Conservation (phyloP, 139 green algal genomes). For the Auxenochlorella pyrenoidosa region DNA sequence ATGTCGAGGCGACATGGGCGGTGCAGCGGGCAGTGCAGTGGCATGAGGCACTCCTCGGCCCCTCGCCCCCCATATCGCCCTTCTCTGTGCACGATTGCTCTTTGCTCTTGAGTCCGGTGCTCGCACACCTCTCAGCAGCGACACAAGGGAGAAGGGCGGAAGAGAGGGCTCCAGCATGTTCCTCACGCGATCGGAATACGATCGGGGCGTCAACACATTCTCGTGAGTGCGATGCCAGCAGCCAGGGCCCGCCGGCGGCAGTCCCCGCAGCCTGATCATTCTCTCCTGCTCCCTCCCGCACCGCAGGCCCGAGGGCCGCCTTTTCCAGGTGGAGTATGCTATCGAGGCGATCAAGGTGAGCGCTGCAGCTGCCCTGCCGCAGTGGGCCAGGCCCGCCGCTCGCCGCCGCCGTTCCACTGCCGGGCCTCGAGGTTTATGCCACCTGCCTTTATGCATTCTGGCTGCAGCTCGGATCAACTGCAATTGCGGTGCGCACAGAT, state of each 20-base stretch:
- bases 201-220: slow-evolving; percentile 98
- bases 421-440: not conserved
- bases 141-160: too few relatives aligned
- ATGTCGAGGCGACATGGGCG: too few relatives aligned
- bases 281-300: too few relatives aligned
- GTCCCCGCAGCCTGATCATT: not conserved
- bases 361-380: not conserved
- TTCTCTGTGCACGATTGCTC: too few relatives aligned
- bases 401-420: not conserved
- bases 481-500: slow-evolving; percentile 91
- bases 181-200: slow-evolving; percentile 94
- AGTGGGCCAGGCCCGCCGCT: not conserved
- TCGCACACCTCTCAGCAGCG: not conserved
- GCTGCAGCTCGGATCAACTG: slow-evolving; percentile 95
- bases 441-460: not conserved
- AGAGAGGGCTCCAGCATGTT: slow-evolving; percentile 48
- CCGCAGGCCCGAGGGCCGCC: slow-evolving; percentile 83
- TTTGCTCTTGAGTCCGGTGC: too few relatives aligned
- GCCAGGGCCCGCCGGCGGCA: too few relatives aligned
- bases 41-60: too few relatives aligned
- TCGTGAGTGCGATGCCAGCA: not conserved
- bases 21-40: too few relatives aligned
- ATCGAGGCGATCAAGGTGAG: slow-evolving; percentile 98
- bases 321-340: slow-evolving; percentile 99
- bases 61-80: too few relatives aligned